Base-by-base conservation (phyloP, 1,284 basidiomycete species). In the Phenoliferia sp. region DNA sequence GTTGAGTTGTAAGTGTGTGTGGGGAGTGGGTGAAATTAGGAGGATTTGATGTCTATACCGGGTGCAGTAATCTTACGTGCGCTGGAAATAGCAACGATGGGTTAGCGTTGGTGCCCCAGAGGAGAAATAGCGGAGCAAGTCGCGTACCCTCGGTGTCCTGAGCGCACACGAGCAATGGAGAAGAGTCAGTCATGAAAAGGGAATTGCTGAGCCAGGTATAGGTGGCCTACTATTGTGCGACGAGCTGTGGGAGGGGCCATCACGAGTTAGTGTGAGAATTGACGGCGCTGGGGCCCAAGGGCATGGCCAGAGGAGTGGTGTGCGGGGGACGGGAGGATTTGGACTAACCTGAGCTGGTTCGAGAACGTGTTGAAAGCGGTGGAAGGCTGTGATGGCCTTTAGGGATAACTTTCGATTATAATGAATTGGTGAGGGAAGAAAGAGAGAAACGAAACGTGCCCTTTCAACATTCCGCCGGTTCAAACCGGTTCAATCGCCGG, bases 1-100 rank as follows among this genome's bases (percentile, higher is more conserved):
- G 61, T 58, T 32, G 67, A n/a, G 71, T 33, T 60, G 67, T 31
- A 59, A 52, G 34, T 55, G 54, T 26, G 48, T 64, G 62, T 33
- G 34, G 39, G 36, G 65, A 62, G 69, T 58, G 59, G 63, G 55
- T 60, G 59, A 55, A 57, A 66, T 79, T 73, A 72, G 60, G 57
- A 55, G 3, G 65, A 78, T 69, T 71, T 69, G 36, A 63, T 44
- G 65, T 69, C 64, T 78, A 77, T 74, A 71, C 78, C 77, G 67
- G 75, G 73, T 62, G 78, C 70, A 54, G 80, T 80, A 74, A 79
- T 74, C 68, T 78, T 80, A 78, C 81, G 81, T 68, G 79, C 78
- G 74, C 76, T 74, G 77, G 54, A 19, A 48, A 62, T 31, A 54
- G 57, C 35, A 44, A 33, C 59, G 32, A 28, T 22, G 35, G 35